Percentiles rank a stretch among this genome's conserved stretches.
phyloP scores from a whole-genome alignment of 768 basidiomycete genomes.

The Amanita pallidorosea region DNA sequence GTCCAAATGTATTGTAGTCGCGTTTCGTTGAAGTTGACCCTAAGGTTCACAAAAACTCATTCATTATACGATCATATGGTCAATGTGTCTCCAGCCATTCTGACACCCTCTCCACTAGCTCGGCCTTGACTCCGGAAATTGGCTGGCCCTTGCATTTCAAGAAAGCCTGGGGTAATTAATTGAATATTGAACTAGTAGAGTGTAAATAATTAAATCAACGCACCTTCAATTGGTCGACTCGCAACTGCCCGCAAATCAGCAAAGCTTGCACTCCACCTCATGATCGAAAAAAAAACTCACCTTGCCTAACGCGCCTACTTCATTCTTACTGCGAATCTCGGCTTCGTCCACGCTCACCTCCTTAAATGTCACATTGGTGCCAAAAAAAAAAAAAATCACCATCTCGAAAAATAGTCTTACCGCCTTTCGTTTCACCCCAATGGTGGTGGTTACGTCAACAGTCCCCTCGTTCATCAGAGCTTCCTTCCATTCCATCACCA shows the following conservation, averaged over 20 bases:
- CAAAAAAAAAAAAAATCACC: background rate
- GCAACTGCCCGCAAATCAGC: conserved; percentile 35
- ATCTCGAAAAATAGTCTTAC: conserved; percentile 29
- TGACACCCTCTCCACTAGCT: conserved; percentile 53
- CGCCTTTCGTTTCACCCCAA: conserved; percentile 60
- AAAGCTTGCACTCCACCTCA: background rate
- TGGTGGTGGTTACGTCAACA: conserved; percentile 37
- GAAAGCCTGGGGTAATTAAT: conserved; percentile 52
- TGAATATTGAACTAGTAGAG: conserved; percentile 6
- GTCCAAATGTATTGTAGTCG: background rate
- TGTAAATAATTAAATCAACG: conserved; percentile 10
- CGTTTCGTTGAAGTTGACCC: background rate
- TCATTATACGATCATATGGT: background rate
- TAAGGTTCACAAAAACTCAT: background rate
- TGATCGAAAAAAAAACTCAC: conserved; percentile 25
- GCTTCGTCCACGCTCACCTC: conserved; percentile 58
- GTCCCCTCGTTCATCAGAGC: conserved; percentile 52
- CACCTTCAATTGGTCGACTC: conserved; percentile 73
- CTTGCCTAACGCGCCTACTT: conserved; percentile 52
- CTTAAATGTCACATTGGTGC: conserved; percentile 23
- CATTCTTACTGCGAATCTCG: conserved; percentile 61
- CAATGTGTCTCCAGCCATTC: conserved; percentile 46
- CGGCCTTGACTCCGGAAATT: conserved; percentile 62
- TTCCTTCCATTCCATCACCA: conserved; percentile 64
- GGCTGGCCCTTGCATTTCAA: conserved; percentile 53